Evolutionary conservation across 805 yeast species (phyloP).

Genomic region (Saccharomycopsis guyanensis): DNA sequence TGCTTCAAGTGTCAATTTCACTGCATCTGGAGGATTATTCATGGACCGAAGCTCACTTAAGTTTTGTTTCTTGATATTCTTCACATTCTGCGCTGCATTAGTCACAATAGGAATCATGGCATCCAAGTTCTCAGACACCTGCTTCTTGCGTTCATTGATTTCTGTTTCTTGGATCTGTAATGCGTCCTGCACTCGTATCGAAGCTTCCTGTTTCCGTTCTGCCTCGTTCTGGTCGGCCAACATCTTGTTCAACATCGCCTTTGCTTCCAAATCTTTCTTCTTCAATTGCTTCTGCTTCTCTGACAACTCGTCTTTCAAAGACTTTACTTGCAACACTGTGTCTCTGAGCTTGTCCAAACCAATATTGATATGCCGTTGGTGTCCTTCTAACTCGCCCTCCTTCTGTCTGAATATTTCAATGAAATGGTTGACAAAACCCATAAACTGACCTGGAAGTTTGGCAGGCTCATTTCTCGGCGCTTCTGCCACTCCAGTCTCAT

Average conservation of each 20-base stretch:
- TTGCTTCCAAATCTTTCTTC: slow-evolving; percentile 61
- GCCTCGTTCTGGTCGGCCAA: slow-evolving; percentile 84
- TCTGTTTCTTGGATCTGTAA: slow-evolving; percentile 59
- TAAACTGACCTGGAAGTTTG: slow-evolving; percentile 46
- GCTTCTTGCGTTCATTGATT: slow-evolving; percentile 43
- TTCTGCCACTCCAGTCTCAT: slow-evolving; percentile 26
- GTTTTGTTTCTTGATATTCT: slow-evolving; percentile 86
- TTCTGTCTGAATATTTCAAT: slow-evolving; percentile 34
- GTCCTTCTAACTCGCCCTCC: slow-evolving; percentile 46
- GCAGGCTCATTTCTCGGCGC: slow-evolving; percentile 6
- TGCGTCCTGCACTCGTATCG: slow-evolving; percentile 65
- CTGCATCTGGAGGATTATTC: slow-evolving; percentile 85
- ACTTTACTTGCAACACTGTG: slow-evolving; percentile 65
- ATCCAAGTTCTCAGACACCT: slow-evolving; percentile 58
- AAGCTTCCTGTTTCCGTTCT: slow-evolving; percentile 81
- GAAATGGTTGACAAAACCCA: slow-evolving; percentile 44
- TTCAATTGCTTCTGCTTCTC: slow-evolving; percentile 42
- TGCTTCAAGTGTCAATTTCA: slow-evolving; percentile 78
- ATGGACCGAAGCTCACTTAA: slow-evolving; percentile 82
- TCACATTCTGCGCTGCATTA: slow-evolving; percentile 76
- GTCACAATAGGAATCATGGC: slow-evolving; percentile 56
- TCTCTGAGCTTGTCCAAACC: slow-evolving; percentile 75
- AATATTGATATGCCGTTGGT: slow-evolving; percentile 60
- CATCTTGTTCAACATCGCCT: slow-evolving; percentile 64
- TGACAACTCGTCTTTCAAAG: slow-evolving; percentile 46